These are phyloP conservation scores for Torulaspora indica DNA, from an alignment of 805 yeast species.

Conservation along the genomic window DNA sequence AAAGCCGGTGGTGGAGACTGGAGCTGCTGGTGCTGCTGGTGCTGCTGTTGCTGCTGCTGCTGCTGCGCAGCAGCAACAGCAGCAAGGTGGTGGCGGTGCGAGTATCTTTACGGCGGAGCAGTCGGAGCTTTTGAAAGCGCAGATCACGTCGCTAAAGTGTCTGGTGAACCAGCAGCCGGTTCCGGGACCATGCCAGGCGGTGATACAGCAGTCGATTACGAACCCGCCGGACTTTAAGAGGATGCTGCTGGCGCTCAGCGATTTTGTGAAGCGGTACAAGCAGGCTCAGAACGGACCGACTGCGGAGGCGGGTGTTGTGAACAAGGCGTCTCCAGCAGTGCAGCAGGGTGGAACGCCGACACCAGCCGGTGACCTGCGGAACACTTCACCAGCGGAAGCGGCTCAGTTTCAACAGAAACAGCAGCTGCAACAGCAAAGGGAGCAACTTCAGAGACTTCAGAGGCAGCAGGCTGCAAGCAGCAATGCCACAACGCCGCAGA, in stretches of 20 bases:
- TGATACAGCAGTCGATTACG: constrained; percentile 31
- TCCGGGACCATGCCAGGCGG: constrained; percentile 26
- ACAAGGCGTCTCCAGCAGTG: constrained; percentile 4
- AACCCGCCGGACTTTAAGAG: constrained; percentile 35
- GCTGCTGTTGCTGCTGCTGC: no score
- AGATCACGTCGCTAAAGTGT: constrained; percentile 35
- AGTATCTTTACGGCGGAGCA: constrained; percentile 29
- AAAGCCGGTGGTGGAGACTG: constrained; percentile 3
- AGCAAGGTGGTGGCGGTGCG: constrained; percentile 9
- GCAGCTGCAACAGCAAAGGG: constrained; percentile 1
- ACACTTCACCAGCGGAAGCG: not conserved
- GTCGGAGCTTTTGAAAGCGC: constrained; percentile 34
- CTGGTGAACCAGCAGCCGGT: constrained; percentile 31
- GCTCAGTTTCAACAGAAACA: constrained; percentile 13
- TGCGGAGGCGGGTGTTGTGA: not conserved
- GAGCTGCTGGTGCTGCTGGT: no score
- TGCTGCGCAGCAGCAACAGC: no score
- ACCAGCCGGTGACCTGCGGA: not conserved
- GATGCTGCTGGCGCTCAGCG: constrained; percentile 31
- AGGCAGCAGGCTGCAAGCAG: not conserved
- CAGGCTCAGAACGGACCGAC: constrained; percentile 10
- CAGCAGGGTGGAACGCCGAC: not conserved
- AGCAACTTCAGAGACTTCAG: constrained; percentile 1
- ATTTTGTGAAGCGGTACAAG: constrained; percentile 24
- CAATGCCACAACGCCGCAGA: not conserved